Evolutionary conservation across 345 rosid species (phyloP).

Genomic region (Bruguiera gymnorhiza): DNA sequence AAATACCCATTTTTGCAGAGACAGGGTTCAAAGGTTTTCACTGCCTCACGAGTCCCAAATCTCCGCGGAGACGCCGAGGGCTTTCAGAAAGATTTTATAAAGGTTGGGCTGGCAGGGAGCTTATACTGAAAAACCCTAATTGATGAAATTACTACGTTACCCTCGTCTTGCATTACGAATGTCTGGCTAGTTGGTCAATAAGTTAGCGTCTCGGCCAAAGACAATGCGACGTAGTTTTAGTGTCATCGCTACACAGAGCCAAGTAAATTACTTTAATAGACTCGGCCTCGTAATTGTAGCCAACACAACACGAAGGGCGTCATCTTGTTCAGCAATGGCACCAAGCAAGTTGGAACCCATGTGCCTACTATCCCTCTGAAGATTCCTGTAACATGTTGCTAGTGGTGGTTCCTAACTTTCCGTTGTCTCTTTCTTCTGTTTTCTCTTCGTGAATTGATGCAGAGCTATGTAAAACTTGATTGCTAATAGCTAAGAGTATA

Average conservation of each 20-base stretch:
- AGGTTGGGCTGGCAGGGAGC: too few species aligned
- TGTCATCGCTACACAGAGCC: neutral
- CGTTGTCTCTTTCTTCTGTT: neutral
- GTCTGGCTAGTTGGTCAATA: too few species aligned
- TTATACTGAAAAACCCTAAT: neutral
- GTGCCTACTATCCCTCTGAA: neutral
- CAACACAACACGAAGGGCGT: neutral
- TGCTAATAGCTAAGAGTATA: too few species aligned
- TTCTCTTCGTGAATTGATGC: neutral
- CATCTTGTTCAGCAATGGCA: conserved; percentile 4
- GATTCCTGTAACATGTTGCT: neutral
- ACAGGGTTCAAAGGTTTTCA: neutral
- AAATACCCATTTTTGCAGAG: conserved; percentile 24
- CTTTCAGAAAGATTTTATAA: too few species aligned
- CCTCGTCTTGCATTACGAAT: too few species aligned
- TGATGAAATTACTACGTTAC: neutral
- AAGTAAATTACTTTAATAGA: neutral
- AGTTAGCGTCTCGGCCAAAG: too few species aligned
- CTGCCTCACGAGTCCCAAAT: conserved; percentile 1
- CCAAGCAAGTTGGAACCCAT: neutral
- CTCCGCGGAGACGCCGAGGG: neutral
- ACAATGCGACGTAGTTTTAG: too few species aligned
- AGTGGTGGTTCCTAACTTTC: neutral
- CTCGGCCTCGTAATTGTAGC: neutral
- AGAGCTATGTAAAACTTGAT: too few species aligned